These are phyloP conservation scores for Coemansia sp. DNA, from an alignment of 192 early-diverging fungal genomes.

Conservation along the genomic window DNA sequence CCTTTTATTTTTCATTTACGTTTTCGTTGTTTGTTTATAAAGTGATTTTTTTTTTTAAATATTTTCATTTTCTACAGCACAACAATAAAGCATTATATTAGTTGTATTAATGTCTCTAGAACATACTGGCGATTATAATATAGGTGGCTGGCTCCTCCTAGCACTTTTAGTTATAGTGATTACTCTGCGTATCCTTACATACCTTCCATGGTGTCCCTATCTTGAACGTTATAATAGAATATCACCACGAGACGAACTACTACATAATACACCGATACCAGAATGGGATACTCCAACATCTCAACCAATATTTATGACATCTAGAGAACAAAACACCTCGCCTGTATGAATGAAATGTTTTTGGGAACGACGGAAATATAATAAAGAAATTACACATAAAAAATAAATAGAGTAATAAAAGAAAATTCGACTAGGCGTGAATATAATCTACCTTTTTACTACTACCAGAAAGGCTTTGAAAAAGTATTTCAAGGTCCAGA, in stretches of 20 bases:
- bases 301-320: no score
- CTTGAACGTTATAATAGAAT: background rate
- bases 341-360: no score
- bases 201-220: background rate
- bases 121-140: background rate
- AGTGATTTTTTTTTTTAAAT: background rate
- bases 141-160: constrained; percentile 20
- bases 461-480: no score
- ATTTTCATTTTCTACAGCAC: background rate
- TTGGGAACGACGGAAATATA: no score
- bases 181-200: background rate
- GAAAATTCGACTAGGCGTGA: no score
- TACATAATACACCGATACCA: no score
- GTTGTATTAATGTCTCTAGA: background rate
- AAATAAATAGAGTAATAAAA: no score
- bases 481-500: background rate
- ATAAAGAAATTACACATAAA: no score
- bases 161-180: constrained; percentile 5
- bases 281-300: no score
- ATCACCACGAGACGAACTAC: background rate
- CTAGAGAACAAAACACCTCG: no score
- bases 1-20: background rate
- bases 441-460: no score
- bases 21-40: background rate
- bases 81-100: no score